A percentile compares a stretch with the other conserved stretches of the same genome.
Conservation (phyloP, 2,329 filamentous ascomycete genomes). For the Cladophialophora psammophila region DNA sequence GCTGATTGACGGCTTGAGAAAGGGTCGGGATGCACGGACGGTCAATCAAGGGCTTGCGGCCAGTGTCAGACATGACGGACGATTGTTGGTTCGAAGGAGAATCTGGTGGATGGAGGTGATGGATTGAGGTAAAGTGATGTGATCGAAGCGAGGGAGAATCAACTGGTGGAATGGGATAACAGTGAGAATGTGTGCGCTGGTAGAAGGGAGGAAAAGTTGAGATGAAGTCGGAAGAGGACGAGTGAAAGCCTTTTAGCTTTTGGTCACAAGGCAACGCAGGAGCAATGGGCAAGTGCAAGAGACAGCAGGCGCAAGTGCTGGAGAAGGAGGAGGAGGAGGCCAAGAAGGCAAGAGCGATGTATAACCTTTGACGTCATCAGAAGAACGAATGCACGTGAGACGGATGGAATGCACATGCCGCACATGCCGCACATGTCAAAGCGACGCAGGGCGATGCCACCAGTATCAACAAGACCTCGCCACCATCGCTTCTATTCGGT, state of each 20-base stretch:
- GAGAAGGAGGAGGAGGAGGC: background rate
- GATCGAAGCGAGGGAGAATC: slow-evolving; percentile 14
- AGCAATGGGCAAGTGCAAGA: background rate
- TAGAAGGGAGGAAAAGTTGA: slow-evolving; percentile 10
- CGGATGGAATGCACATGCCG: too few species aligned
- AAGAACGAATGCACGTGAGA: too few species aligned
- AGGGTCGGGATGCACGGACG: slow-evolving; percentile 40
- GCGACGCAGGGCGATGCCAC: too few species aligned
- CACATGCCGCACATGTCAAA: too few species aligned
- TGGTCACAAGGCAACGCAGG: slow-evolving; percentile 11
- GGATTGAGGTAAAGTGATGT: background rate
- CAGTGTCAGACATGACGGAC: slow-evolving; percentile 59
- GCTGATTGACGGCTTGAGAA: background rate
- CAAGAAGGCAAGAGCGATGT: too few species aligned
- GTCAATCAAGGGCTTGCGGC: slow-evolving; percentile 67
- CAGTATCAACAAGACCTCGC: too few species aligned
- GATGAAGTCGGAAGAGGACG: background rate
- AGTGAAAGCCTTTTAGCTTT: slow-evolving; percentile 5
- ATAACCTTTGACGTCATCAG: too few species aligned
- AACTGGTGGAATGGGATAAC: background rate
- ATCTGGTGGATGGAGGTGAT: background rate
- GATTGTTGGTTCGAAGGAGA: slow-evolving; percentile 30
- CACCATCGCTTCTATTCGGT: too few species aligned
- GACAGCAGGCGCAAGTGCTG: slow-evolving; percentile 9
- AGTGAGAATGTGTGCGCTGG: slow-evolving; percentile 7